Conservation (phyloP, 306 rosid genomes). For the Lathyrus aphaca region DNA sequence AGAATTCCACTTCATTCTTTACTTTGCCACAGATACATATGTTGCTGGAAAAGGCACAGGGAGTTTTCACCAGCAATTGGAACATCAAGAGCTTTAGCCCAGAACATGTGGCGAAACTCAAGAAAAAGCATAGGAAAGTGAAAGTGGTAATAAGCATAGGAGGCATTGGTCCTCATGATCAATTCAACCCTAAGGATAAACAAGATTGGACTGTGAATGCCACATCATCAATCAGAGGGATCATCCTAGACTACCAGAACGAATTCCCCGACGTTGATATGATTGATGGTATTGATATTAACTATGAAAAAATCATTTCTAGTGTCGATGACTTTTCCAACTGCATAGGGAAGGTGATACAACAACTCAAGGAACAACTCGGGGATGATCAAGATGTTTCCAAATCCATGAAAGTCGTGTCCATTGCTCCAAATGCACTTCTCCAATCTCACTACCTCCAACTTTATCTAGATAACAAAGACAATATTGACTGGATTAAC, state of each 20-base stretch:
- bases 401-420: background rate
- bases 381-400: background rate
- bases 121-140: background rate
- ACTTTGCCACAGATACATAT: too few species aligned
- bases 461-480: background rate
- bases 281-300: background rate
- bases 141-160: slow-evolving; percentile 27
- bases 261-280: too few species aligned
- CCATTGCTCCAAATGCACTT: background rate
- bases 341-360: background rate
- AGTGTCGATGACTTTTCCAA: background rate
- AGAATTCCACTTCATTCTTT: too few species aligned
- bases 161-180: background rate
- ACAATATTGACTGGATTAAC: background rate
- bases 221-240: background rate
- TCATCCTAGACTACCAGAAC: background rate
- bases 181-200: background rate
- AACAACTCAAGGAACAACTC: background rate
- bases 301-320: background rate
- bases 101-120: background rate
- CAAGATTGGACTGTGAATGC: background rate
- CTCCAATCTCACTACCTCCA: background rate
- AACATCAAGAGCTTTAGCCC: background rate
- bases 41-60: background rate
- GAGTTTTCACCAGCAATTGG: background rate